Evolutionary conservation across 768 basidiomycete genomes (phyloP).

Genomic region (Macrolepiota albuminosa): DNA sequence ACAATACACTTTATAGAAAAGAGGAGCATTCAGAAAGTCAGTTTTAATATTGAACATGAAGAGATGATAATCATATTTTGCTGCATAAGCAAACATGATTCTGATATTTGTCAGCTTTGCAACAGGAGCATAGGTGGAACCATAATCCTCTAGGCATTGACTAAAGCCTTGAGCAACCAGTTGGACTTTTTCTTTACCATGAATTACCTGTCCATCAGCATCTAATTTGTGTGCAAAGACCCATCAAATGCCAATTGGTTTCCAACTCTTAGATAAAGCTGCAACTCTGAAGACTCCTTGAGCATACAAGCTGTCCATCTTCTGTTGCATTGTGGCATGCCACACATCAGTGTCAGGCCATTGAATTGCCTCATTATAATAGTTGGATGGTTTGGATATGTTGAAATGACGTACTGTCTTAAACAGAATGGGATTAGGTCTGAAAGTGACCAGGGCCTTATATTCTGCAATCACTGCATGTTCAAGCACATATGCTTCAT

Average conservation of each 20-base stretch:
- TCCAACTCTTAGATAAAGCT: too few species aligned
- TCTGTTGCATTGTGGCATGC: background rate
- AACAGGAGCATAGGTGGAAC: fast-evolving
- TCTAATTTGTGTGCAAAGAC: background rate
- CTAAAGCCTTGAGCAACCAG: too few species aligned
- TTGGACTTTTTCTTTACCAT: background rate
- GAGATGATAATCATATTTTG: too few species aligned
- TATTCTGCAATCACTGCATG: background rate
- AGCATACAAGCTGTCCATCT: background rate
- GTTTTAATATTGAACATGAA: too few species aligned
- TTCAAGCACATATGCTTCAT: background rate
- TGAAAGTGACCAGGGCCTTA: background rate
- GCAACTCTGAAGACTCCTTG: too few species aligned
- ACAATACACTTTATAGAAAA: too few species aligned
- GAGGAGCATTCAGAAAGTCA: too few species aligned
- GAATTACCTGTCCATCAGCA: too few species aligned
- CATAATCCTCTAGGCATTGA: background rate
- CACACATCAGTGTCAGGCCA: background rate
- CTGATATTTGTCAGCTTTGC: too few species aligned
- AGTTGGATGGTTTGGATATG: background rate
- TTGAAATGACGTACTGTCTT: background rate
- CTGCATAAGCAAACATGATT: too few species aligned
- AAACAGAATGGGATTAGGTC: background rate
- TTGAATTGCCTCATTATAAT: background rate
- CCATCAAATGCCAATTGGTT: too few species aligned